A percentile compares a stretch with the other conserved stretches of the same genome.
Conservation (phyloP, 768 basidiomycete genomes). For the Pleurotus eryngii region DNA sequence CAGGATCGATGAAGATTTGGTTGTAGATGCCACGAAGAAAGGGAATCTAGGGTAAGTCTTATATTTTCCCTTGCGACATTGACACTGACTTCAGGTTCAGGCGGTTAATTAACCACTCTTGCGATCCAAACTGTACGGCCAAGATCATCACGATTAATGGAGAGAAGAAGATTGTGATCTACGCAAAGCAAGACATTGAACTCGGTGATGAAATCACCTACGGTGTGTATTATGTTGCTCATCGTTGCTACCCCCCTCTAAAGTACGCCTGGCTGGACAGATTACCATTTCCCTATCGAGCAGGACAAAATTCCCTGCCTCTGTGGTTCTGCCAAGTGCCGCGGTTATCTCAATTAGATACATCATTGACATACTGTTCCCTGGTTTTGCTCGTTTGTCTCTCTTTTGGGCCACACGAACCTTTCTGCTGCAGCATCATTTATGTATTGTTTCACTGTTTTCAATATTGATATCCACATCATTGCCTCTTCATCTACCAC, state of each 20-base stretch:
- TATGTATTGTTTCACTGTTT: constrained; percentile 10
- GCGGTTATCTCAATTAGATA: constrained; percentile 91
- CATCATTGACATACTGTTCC: constrained; percentile 23
- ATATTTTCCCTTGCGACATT: constrained; percentile 11
- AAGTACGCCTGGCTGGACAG: constrained; percentile 33
- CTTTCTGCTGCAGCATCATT: constrained; percentile 1
- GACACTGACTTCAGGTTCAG: constrained; percentile 36
- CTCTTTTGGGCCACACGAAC: constrained; percentile 10
- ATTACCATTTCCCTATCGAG: constrained; percentile 99
- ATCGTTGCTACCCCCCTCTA: neutral
- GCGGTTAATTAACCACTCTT: constrained; percentile 97
- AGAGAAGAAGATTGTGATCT: constrained; percentile 98
- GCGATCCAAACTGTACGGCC: constrained; percentile 90
- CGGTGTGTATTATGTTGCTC: constrained; percentile 48
- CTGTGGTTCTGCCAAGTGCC: constrained; percentile 87
- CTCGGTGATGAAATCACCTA: constrained; percentile 98
- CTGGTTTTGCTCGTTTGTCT: constrained; percentile 12
- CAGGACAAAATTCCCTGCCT: constrained; percentile 96
- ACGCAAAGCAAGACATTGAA: constrained; percentile 94
- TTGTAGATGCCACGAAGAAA: constrained; percentile 99
- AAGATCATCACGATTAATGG: constrained; percentile 90
- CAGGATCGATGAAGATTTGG: constrained; percentile 95
- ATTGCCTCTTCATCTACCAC: neutral
- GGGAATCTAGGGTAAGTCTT: constrained; percentile 90
- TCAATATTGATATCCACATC: constrained; percentile 1